Conservation (phyloP, 495 filamentous ascomycete genomes). For the Penicillium cataractarum region DNA sequence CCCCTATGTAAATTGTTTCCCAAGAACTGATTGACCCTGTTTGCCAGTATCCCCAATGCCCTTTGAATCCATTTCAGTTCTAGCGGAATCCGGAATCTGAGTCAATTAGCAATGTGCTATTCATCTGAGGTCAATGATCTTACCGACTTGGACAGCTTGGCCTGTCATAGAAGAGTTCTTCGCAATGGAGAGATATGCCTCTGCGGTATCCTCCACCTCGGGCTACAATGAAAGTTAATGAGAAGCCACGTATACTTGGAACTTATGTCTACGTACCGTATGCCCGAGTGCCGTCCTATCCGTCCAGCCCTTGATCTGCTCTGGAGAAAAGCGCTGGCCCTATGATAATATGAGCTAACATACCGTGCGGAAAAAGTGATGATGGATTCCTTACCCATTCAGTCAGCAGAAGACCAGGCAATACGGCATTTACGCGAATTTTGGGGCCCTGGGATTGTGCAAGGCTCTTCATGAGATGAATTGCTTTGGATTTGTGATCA, state of each 20-base stretch:
- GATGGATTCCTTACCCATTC: constrained; percentile 62
- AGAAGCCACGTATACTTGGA: constrained; percentile 5
- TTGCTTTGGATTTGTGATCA: constrained; percentile 34
- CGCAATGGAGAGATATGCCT: constrained; percentile 54
- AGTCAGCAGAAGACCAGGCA: constrained; percentile 69
- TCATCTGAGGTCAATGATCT: constrained; percentile 11
- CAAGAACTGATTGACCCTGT: not conserved
- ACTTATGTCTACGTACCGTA: constrained; percentile 36
- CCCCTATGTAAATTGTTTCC: not conserved
- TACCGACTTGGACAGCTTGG: constrained; percentile 57
- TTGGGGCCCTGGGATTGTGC: constrained; percentile 68
- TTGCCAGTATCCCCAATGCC: not conserved
- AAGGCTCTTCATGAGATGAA: constrained; percentile 77
- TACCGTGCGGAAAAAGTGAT: not conserved
- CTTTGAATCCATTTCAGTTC: constrained; percentile 21
- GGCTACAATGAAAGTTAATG: constrained; percentile 36
- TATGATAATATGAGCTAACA: constrained; percentile 21
- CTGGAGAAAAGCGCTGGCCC: constrained; percentile 50
- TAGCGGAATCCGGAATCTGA: constrained; percentile 42
- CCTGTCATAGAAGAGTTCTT: constrained; percentile 63
- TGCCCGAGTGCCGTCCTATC: constrained; percentile 47
- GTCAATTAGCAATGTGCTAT: constrained; percentile 20
- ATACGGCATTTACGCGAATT: constrained; percentile 66
- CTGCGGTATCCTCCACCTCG: constrained; percentile 59
- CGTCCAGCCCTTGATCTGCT: constrained; percentile 42